Percentiles rank a stretch among this genome's conserved stretches.
phyloP scores from a whole-genome alignment of 345 rosid species.

The Heritiera littoralis region DNA sequence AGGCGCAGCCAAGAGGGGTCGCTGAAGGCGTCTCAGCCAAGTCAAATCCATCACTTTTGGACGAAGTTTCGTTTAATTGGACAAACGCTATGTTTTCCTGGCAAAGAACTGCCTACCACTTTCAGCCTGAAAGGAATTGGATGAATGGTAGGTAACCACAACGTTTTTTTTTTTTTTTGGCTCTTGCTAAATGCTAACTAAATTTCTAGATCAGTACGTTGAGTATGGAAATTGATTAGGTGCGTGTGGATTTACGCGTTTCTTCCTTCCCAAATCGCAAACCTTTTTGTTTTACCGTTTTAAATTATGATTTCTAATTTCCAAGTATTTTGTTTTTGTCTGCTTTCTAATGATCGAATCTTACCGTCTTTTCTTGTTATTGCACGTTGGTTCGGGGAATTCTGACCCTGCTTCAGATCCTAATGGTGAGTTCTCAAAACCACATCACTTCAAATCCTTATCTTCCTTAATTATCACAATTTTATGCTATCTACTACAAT shows the following conservation, averaged over 20 bases:
- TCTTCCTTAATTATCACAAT: too few relatives aligned
- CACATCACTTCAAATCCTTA: too few relatives aligned
- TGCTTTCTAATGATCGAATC: conserved; percentile 21
- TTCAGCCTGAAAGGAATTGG: conserved; percentile 88
- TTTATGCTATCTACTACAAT: too few relatives aligned
- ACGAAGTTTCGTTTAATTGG: conserved; percentile 54
- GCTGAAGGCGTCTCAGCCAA: conserved; percentile 66
- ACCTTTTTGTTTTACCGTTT: not conserved
- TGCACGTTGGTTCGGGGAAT: conserved; percentile 30
- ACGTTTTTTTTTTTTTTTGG: too few relatives aligned
- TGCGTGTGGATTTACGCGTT: too few relatives aligned
- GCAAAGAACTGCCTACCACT: conserved; percentile 90
- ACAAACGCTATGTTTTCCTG: conserved; percentile 79
- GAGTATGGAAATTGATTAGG: not conserved
- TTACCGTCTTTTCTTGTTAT: conserved; percentile 6
- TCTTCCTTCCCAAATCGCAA: too few relatives aligned
- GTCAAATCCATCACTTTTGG: conserved; percentile 45
- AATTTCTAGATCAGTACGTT: not conserved
- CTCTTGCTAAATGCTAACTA: not conserved
- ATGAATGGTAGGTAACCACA: conserved; percentile 76
- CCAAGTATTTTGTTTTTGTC: not conserved
- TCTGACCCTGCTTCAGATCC: conserved; percentile 67
- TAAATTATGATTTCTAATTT: not conserved
- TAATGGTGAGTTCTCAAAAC: conserved; percentile 56
- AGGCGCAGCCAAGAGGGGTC: conserved; percentile 46